Percentiles rank a stretch among this genome's conserved stretches.
Conservation (phyloP, 2,329 filamentous ascomycete species). For the Aspergillus latus region DNA sequence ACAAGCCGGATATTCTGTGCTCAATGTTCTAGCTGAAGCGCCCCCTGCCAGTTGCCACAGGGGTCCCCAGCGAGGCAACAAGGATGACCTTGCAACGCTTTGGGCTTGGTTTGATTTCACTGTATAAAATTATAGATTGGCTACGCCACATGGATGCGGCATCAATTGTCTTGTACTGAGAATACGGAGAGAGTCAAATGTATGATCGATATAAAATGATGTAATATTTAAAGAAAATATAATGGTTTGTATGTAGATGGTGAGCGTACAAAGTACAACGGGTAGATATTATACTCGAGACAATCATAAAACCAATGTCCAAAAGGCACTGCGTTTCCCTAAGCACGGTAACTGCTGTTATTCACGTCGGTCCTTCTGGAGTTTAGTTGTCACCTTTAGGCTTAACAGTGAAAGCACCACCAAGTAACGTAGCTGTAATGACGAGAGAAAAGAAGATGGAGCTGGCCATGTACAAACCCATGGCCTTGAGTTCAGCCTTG, state of each 20-base stretch:
- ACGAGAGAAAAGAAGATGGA: constrained; percentile 35
- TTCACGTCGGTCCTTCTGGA: too few species aligned
- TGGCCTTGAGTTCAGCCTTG: constrained; percentile 72
- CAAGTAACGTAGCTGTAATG: constrained; percentile 12
- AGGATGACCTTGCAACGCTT: not conserved
- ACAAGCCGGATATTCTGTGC: not conserved
- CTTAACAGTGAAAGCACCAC: constrained; percentile 10
- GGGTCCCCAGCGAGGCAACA: not conserved
- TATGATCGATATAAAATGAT: too few species aligned
- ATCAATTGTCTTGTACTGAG: too few species aligned
- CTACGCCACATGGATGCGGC: too few species aligned
- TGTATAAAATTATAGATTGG: too few species aligned
- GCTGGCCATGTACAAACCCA: constrained; percentile 53
- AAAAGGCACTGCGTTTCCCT: not conserved
- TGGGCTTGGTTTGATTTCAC: too few species aligned
- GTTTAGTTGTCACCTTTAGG: not conserved
- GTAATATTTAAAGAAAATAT: too few species aligned
- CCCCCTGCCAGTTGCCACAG: not conserved
- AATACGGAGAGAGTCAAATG: too few species aligned
- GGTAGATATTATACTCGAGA: not conserved
- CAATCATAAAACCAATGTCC: not conserved
- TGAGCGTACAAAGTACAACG: not conserved
- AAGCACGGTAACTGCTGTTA: not conserved
- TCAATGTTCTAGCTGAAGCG: not conserved
- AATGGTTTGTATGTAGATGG: not conserved